Percentiles rank a stretch among this genome's conserved stretches.
Evolutionary conservation across 129 eudicot genomes (phyloP).

Genomic region (Tagetes erecta): DNA sequence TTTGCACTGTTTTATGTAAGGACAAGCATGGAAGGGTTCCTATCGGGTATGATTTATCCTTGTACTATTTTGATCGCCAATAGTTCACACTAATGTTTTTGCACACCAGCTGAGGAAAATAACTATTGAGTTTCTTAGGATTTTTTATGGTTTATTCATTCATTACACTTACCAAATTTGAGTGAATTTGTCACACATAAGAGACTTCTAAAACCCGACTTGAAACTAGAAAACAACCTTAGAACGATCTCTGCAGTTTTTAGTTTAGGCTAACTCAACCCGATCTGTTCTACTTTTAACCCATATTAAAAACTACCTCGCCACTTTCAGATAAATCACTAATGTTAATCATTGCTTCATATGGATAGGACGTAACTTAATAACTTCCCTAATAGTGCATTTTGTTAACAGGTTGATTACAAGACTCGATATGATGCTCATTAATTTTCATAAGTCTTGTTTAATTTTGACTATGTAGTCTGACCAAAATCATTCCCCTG

Average conservation of each 20-base stretch:
- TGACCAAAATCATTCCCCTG: too few relatives aligned
- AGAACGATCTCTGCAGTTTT: neutral
- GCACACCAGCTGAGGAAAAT: neutral
- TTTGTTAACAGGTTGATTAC: too few relatives aligned
- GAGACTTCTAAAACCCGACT: neutral
- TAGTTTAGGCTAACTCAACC: neutral
- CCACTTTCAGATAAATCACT: too few relatives aligned
- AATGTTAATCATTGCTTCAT: too few relatives aligned
- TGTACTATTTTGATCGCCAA: neutral
- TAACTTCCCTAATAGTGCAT: too few relatives aligned
- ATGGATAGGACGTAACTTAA: too few relatives aligned
- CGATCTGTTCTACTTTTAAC: too few relatives aligned
- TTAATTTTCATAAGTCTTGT: too few relatives aligned
- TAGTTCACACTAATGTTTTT: neutral
- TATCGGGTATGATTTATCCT: slow-evolving; percentile 60
- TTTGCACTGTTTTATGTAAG: slow-evolving; percentile 37
- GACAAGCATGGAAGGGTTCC: slow-evolving; percentile 71
- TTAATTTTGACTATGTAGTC: too few relatives aligned
- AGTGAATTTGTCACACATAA: neutral
- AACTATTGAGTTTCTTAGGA: neutral
- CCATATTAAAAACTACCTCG: too few relatives aligned
- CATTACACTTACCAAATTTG: neutral
- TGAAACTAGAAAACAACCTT: neutral
- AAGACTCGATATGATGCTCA: too few relatives aligned
- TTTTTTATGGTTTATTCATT: neutral